These are phyloP conservation scores for Leccinum proximum DNA, from an alignment of 1,284 basidiomycete genomes.

Conservation along the genomic window DNA sequence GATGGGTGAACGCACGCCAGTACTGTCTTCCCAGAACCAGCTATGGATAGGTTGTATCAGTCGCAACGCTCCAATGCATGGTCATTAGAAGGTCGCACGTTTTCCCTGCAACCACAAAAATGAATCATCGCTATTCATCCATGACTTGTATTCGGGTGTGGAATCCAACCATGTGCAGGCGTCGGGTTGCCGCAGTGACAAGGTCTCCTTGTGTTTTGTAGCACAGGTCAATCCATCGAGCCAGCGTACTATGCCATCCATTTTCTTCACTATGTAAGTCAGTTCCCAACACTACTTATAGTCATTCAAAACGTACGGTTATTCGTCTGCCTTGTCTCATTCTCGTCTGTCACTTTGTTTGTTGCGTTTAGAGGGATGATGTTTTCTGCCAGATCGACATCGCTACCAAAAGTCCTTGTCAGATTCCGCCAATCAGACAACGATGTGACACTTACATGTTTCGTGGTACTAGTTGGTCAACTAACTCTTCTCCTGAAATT, in stretches of 20 bases:
- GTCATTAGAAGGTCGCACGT: background rate
- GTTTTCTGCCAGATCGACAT: background rate
- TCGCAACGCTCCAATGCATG: background rate
- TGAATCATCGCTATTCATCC: background rate
- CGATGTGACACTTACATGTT: background rate
- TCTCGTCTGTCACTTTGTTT: background rate
- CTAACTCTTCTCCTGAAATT: background rate
- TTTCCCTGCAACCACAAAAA: background rate
- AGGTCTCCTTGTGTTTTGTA: background rate
- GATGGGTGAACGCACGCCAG: background rate
- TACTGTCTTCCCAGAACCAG: background rate
- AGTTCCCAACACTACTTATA: background rate
- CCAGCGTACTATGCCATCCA: constrained; percentile 6
- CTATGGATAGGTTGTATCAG: background rate
- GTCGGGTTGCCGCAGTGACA: background rate
- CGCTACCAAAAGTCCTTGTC: background rate
- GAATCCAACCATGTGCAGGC: background rate
- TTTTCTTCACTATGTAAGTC: background rate
- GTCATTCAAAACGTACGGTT: background rate
- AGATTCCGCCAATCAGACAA: background rate
- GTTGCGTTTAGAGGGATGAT: background rate
- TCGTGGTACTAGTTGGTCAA: background rate
- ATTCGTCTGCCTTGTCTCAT: background rate
- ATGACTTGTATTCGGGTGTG: background rate
- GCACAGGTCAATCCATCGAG: constrained; percentile 2